phyloP scores from a whole-genome alignment of 73 alveolate genomes.

The Blepharisma stoltei region DNA sequence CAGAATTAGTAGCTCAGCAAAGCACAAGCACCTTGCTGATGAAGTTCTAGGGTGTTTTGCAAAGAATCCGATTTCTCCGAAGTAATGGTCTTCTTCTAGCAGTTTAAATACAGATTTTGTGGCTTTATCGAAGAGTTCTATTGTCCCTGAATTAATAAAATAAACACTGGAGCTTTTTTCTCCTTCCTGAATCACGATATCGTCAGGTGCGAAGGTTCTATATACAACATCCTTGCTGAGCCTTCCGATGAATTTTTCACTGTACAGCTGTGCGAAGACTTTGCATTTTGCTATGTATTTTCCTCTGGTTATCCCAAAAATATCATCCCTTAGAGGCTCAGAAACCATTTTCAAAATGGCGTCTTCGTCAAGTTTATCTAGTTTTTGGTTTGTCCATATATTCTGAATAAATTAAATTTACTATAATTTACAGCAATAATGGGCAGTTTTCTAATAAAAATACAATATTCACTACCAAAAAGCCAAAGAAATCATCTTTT shows the following conservation, averaged over 20 bases:
- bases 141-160: conserved; percentile 56
- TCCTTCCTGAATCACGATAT: conserved; percentile 59
- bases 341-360: conserved; percentile 28
- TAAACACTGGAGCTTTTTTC: conserved; percentile 46
- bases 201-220: conserved; percentile 70
- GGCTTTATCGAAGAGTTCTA: conserved; percentile 48
- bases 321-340: conserved; percentile 38
- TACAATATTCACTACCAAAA: no score
- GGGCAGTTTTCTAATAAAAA: no score
- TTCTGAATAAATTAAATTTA: no score
- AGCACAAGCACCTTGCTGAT: conserved; percentile 67
- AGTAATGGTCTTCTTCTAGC: conserved; percentile 59
- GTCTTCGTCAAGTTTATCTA: conserved; percentile 37
- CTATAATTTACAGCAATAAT: no score
- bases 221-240: conserved; percentile 40
- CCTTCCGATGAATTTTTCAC: conserved; percentile 16
- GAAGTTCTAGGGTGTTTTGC: conserved; percentile 63
- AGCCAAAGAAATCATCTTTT: no score
- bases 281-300: conserved; percentile 33
- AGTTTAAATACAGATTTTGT: conserved; percentile 53
- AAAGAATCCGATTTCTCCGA: conserved; percentile 82
- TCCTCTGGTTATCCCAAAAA: conserved; percentile 38
- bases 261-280: conserved; percentile 31
- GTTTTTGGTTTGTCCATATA: conserved; percentile 35
- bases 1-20: conserved; percentile 43